Conservation (phyloP, 1,284 basidiomycete species). For the Leucoagaricus sp. region DNA sequence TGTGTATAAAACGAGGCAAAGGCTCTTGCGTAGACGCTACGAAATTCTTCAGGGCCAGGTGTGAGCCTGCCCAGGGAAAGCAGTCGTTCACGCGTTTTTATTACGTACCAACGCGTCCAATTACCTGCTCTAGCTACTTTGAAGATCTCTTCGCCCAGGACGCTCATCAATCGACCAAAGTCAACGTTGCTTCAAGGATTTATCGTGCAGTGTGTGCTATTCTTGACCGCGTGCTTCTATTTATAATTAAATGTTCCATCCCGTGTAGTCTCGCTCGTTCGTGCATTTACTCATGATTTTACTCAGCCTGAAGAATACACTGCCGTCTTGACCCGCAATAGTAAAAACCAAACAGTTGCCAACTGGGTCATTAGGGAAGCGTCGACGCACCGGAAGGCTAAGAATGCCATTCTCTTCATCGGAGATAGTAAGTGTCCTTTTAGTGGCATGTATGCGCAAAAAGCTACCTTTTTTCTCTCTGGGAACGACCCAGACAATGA, state of each 20-base stretch:
- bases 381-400: constrained; percentile 27
- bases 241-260: no score
- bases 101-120: background rate
- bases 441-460: background rate
- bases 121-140: constrained; percentile 32
- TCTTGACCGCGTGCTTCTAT: no score
- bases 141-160: constrained; percentile 45
- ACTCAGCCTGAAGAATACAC: constrained; percentile 21
- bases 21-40: constrained; percentile 30
- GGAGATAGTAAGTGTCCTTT: constrained; percentile 35
- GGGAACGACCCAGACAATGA: constrained; percentile 48
- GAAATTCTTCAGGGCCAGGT: constrained; percentile 33
- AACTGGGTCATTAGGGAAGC: constrained; percentile 31
- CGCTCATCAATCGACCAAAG: constrained; percentile 29
- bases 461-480: no score
- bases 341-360: constrained; percentile 28
- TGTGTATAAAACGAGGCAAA: constrained; percentile 35
- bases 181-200: constrained; percentile 44
- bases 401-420: constrained; percentile 37
- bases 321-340: constrained; percentile 30
- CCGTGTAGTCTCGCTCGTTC: no score
- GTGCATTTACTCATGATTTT: background rate
- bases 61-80: constrained; percentile 37
- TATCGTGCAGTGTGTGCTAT: constrained; percentile 36
- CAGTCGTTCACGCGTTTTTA: constrained; percentile 38